Base-by-base conservation (phyloP, 2,329 filamentous ascomycete species). In the Fusarium multiceps region DNA sequence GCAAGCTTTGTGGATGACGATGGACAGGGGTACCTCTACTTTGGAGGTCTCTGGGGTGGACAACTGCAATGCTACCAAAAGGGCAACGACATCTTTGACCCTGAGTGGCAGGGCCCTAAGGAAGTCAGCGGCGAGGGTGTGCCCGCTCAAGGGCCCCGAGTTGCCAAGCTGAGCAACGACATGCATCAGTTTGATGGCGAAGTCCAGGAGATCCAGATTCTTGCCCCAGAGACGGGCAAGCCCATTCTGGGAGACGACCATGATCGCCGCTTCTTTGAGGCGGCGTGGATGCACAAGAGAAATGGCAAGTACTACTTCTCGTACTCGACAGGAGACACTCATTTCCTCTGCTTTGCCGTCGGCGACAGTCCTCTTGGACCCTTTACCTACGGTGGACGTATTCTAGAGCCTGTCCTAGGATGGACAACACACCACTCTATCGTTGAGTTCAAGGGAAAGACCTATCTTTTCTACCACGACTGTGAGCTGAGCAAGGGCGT, bases 391-490 rank as follows among this genome's bases (percentile, higher is more conserved):
- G 85, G 83, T 0, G 92, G 92, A 0, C 82, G 88, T 48, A 90
- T 94, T 57, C 78, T 94, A 50, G 91, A 93, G 82, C 92, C 92
- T 0, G 92, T 94, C 7, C 78, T 92, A 27, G 92, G 92, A 2
- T 94, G 92, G 92, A 94, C 92, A 45, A 94, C 92, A 57, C 92
- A 94, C 80, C 92, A 94, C 78, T 92, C 89, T 5, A 90, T 94
- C 71, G 90, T 90, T 12, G 90, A 93, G 82, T 93, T 92, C 75
- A 78, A 88, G 79, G 90, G 86, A 6, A 87, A 85, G 69, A 93
- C 91, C 88, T 94, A 88, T 79, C 77, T 94, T 59, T 94, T 94
- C 78, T 89, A 93, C 77, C 92, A 94, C 76, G 92, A 94, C 80
- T 89, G 89, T 63, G 87, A 88, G 76, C 77, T 93, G 59, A 92